Conservation (phyloP, 208 protist species). For the Trichomonas vaginalis region DNA sequence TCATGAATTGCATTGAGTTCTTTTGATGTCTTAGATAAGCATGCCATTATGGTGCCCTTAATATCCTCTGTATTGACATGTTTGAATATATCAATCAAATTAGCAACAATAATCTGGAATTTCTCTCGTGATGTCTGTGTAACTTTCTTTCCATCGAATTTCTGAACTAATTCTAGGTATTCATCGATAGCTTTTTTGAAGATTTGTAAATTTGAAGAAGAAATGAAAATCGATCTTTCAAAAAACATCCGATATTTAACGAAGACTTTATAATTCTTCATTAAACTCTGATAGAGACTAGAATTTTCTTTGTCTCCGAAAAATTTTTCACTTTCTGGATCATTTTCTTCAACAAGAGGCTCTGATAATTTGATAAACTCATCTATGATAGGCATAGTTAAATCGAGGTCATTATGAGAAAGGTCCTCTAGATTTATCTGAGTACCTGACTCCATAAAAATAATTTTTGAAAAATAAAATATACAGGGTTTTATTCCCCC, state of each 20-base stretch:
- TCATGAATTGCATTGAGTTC: neutral
- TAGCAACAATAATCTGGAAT: neutral
- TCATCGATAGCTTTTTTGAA: neutral
- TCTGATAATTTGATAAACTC: neutral
- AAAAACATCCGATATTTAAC: neutral
- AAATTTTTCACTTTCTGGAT: neutral
- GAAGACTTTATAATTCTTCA: neutral
- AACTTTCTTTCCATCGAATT: neutral
- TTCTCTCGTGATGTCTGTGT: neutral
- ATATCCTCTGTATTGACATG: neutral
- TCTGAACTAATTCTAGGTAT: neutral
- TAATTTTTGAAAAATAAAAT: too few species aligned
- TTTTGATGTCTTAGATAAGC: neutral
- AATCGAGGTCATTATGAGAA: neutral
- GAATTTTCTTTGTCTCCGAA: neutral
- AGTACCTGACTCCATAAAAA: neutral
- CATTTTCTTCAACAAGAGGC: neutral
- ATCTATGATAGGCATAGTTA: neutral
- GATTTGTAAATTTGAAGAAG: neutral
- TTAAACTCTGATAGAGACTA: neutral
- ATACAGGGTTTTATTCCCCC: too few species aligned
- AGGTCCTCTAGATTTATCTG: neutral
- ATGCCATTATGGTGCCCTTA: neutral
- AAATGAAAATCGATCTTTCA: neutral
- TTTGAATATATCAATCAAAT: neutral